phyloP scores from a whole-genome alignment of 768 basidiomycete species.

The Lentinus brumalis region DNA sequence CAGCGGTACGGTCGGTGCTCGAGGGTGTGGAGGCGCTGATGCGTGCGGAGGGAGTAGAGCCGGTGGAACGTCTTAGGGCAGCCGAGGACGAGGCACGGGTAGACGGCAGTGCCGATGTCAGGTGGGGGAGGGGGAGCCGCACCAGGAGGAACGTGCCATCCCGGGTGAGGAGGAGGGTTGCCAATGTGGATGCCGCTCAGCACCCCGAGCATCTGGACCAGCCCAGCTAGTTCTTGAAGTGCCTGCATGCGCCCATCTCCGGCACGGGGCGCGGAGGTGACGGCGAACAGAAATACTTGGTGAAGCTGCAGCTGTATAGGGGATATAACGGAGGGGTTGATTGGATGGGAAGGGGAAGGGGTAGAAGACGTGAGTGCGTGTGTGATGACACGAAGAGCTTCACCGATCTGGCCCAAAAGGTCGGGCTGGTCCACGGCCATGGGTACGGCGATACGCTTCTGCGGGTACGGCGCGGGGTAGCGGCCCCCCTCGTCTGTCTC shows the following conservation, averaged over 20 bases:
- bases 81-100: slow-evolving; percentile 67
- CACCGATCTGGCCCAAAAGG: slow-evolving; percentile 57
- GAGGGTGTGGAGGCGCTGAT: slow-evolving; percentile 64
- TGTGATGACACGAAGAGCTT: slow-evolving; percentile 61
- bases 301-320: slow-evolving; percentile 74
- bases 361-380: slow-evolving; percentile 44
- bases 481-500: slow-evolving; percentile 41
- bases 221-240: slow-evolving; percentile 76
- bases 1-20: slow-evolving; percentile 67
- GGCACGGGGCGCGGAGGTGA: slow-evolving; percentile 51
- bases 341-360: slow-evolving; percentile 37
- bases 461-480: slow-evolving; percentile 16
- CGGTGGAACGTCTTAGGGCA: slow-evolving; percentile 74
- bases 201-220: slow-evolving; percentile 82
- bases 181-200: slow-evolving; percentile 76
- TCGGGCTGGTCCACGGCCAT: slow-evolving; percentile 26
- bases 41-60: slow-evolving; percentile 68
- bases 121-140: slow-evolving; percentile 27
- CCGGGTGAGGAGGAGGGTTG: slow-evolving; percentile 34
- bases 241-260: slow-evolving; percentile 51
- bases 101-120: slow-evolving; percentile 75
- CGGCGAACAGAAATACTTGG: slow-evolving; percentile 76
- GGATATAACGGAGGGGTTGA: slow-evolving; percentile 62
- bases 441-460: slow-evolving; percentile 37
- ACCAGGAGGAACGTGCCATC: slow-evolving; percentile 26